Evolutionary conservation across 2,329 filamentous ascomycete species (phyloP).

Genomic region (Trichoderma sp.): DNA sequence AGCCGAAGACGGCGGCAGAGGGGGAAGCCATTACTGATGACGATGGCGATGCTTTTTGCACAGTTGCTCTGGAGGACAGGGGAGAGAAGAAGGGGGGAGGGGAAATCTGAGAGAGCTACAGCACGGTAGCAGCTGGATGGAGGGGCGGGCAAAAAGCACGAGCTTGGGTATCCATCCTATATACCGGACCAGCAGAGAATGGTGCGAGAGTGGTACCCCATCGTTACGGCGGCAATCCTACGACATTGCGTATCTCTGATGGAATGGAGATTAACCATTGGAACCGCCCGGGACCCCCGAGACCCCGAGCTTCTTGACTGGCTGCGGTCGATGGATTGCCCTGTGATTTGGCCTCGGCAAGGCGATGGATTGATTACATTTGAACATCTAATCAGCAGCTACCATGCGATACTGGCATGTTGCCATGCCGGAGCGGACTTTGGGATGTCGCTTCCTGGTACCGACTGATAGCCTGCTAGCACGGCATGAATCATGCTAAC

Average conservation of each 20-base stretch:
- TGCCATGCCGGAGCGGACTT: background rate
- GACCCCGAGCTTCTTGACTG: background rate
- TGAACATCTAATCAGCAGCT: background rate
- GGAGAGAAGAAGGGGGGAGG: background rate
- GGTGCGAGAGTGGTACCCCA: too few relatives aligned
- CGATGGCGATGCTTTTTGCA: background rate
- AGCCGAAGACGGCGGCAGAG: slow-evolving; percentile 54
- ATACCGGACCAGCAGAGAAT: too few relatives aligned
- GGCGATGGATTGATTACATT: too few relatives aligned
- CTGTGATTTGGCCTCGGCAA: background rate
- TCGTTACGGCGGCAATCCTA: too few relatives aligned
- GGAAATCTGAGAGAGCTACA: background rate
- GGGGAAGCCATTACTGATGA: slow-evolving; percentile 8
- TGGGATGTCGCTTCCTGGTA: background rate
- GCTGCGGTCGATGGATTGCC: background rate
- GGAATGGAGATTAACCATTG: too few relatives aligned
- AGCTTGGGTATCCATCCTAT: too few relatives aligned
- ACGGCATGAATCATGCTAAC: background rate
- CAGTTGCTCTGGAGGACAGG: too few relatives aligned
- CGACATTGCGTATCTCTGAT: too few relatives aligned
- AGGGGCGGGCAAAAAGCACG: too few relatives aligned
- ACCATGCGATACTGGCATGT: background rate
- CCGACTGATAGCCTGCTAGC: background rate
- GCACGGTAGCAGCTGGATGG: too few relatives aligned
- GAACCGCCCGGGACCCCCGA: too few relatives aligned